Conservation (phyloP, 768 basidiomycete species). For the Russula foetens region DNA sequence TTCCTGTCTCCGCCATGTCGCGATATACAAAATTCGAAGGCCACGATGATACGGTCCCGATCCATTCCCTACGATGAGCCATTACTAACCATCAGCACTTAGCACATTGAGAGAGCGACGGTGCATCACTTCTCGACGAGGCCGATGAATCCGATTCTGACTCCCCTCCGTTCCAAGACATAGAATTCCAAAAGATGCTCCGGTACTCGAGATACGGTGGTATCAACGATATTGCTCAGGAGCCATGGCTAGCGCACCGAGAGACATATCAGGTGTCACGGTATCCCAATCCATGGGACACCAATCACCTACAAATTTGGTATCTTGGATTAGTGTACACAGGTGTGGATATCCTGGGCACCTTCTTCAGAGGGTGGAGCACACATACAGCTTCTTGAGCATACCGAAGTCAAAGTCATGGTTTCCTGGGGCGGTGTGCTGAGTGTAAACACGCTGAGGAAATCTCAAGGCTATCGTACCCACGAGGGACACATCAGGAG, state of each 20-base stretch:
- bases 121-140: conserved; percentile 72
- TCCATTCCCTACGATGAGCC: conserved; percentile 62
- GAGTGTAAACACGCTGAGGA: not conserved
- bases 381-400: conserved; percentile 2
- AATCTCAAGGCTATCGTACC: conserved; percentile 38
- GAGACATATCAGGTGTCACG: not conserved
- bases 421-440: conserved; percentile 47
- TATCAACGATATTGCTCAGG: conserved; percentile 79
- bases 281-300: not conserved
- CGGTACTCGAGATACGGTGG: conserved; percentile 53
- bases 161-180: conserved; percentile 60
- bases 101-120: not conserved
- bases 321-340: conserved; percentile 59
- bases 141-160: conserved; percentile 75
- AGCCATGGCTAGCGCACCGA: conserved; percentile 64
- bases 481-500: conserved; percentile 71
- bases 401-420: conserved; percentile 89
- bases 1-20: conserved; percentile 65
- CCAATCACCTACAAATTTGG: conserved; percentile 53
- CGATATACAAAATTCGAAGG: conserved; percentile 68
- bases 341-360: conserved; percentile 53
- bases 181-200: conserved; percentile 50
- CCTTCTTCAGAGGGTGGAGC: not conserved
- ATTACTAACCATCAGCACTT: not conserved
- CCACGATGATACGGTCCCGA: conserved; percentile 81